A percentile compares a stretch with the other conserved stretches of the same genome.
These are phyloP conservation scores for Carallia pectinifolia DNA, from an alignment of 345 rosid species.

Conservation along the genomic window DNA sequence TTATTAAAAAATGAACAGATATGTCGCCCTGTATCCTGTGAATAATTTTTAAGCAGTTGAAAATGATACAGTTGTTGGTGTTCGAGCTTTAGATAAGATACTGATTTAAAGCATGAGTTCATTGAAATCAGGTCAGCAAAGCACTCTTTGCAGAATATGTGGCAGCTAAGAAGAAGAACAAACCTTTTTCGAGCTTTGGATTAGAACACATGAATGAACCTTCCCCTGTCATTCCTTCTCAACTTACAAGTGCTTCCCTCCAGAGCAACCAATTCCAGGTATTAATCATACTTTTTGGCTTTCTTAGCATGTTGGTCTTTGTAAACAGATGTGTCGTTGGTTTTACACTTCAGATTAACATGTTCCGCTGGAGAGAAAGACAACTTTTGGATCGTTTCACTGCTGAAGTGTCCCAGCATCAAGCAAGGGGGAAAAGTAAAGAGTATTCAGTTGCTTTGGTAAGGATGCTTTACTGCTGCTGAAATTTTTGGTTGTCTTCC, in stretches of 20 bases:
- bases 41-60: background rate
- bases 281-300: conserved; percentile 2
- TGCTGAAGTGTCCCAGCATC: conserved; percentile 53
- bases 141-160: conserved; percentile 78
- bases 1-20: background rate
- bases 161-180: conserved; percentile 60
- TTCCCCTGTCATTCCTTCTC: conserved; percentile 58
- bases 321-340: background rate
- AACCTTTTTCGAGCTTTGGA: conserved; percentile 66
- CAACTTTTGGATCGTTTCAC: conserved; percentile 73
- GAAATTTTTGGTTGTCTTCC: background rate
- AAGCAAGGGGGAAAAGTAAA: conserved; percentile 62
- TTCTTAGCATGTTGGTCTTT: conserved; percentile 3
- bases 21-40: background rate
- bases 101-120: conserved; percentile 3
- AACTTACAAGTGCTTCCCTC: conserved; percentile 65
- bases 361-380: conserved; percentile 73
- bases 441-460: conserved; percentile 64
- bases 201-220: conserved; percentile 83
- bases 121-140: conserved; percentile 72
- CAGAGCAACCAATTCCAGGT: conserved; percentile 78
- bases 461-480: conserved; percentile 19
- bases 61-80: background rate
- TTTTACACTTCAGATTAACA: conserved; percentile 49
- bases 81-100: background rate